These are phyloP conservation scores for Penicillium digitatum DNA, from an alignment of 2,329 filamentous ascomycete genomes.

Conservation along the genomic window DNA sequence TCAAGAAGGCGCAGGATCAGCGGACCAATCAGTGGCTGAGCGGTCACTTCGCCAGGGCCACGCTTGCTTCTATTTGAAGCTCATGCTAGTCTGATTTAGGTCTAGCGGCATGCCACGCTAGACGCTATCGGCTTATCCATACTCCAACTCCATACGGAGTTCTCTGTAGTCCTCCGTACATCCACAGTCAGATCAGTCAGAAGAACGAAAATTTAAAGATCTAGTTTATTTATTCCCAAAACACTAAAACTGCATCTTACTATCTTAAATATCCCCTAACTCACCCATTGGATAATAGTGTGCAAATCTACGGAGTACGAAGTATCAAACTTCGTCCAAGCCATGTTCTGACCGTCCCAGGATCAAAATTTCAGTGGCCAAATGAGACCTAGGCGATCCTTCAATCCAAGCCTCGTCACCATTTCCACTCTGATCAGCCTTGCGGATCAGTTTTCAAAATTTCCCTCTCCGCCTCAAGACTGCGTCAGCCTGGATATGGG, in stretches of 20 bases:
- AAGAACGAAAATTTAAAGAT: not conserved
- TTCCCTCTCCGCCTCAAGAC: not conserved
- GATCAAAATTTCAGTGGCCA: constrained; percentile 8
- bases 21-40: constrained; percentile 18
- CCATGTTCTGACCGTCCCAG: not conserved
- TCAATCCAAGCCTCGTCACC: constrained; percentile 6
- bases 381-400: not conserved
- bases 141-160: too few species aligned
- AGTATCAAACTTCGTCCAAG: not conserved
- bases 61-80: constrained; percentile 27
- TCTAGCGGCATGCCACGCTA: not conserved
- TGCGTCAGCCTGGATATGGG: not conserved
- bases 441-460: constrained; percentile 6
- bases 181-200: not conserved
- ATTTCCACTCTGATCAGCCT: constrained; percentile 3
- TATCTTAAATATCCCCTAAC: not conserved
- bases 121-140: too few species aligned
- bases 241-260: not conserved
- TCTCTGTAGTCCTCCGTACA: too few species aligned
- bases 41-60: constrained; percentile 20
- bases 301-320: not conserved
- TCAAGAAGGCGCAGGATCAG: constrained; percentile 21
- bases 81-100: constrained; percentile 10
- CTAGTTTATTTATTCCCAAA: not conserved
- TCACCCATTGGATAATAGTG: too few species aligned